Conservation (phyloP, 164 flowering plant species). For the Pachysandra terminalis region DNA sequence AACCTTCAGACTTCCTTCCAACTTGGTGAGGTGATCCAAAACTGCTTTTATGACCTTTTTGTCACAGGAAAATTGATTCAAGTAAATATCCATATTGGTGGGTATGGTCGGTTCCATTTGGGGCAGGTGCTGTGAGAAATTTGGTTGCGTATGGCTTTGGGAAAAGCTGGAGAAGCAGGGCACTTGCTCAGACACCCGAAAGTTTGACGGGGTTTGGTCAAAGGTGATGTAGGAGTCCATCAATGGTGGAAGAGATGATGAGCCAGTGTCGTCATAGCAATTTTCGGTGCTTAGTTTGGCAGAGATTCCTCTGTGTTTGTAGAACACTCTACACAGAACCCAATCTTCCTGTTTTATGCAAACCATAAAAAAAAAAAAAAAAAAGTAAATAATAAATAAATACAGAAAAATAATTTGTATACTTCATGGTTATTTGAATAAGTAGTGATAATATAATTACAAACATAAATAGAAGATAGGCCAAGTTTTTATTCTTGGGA, state of each 20-base stretch:
- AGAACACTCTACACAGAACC: conserved; percentile 65
- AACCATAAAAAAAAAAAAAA: no score
- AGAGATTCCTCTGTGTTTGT: conserved; percentile 35
- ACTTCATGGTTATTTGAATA: no score
- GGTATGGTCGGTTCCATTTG: conserved; percentile 15
- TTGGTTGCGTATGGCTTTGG: conserved; percentile 16
- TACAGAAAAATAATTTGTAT: no score
- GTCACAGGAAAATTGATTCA: conserved; percentile 30
- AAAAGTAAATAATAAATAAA: no score
- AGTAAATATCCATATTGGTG: conserved; percentile 8
- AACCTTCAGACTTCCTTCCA: conserved; percentile 14
- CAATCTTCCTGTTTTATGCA: conserved; percentile 56
- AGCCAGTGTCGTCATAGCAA: conserved; percentile 24
- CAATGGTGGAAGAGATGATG: conserved; percentile 46
- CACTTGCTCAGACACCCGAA: conserved; percentile 38
- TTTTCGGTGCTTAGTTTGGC: conserved; percentile 22
- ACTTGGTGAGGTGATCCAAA: conserved; percentile 23
- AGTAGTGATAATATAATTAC: no score
- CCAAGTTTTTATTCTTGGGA: no score
- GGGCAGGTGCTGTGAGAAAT: conserved; percentile 13
- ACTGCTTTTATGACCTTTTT: conserved; percentile 24
- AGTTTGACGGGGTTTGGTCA: conserved; percentile 30
- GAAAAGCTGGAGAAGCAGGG: conserved; percentile 68
- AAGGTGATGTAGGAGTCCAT: conserved; percentile 47
- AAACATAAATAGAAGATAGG: no score